A percentile compares a stretch with the other conserved stretches of the same genome.
These are phyloP conservation scores for Xylaria castorea DNA, from an alignment of 495 filamentous ascomycete species.

Conservation along the genomic window DNA sequence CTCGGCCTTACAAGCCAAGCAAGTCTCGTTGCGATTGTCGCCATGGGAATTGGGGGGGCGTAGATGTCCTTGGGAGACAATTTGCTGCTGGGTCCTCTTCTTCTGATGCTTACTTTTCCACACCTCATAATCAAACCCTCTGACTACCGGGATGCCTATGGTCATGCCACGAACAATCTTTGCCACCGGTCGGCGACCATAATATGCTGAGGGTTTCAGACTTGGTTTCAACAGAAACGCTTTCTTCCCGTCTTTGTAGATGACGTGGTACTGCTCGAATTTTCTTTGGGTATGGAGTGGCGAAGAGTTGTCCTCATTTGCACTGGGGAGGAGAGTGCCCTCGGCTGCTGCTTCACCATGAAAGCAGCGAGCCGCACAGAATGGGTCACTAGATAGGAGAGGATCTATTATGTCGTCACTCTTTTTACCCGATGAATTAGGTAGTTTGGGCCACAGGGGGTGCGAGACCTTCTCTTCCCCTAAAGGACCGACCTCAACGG, in stretches of 20 bases:
- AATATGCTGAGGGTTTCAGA: slow-evolving; percentile 79
- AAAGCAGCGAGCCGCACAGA: slow-evolving; percentile 61
- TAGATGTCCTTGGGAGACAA: slow-evolving; percentile 58
- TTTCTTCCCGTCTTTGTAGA: slow-evolving; percentile 76
- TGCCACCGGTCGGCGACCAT: slow-evolving; percentile 75
- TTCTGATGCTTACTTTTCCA: slow-evolving; percentile 78
- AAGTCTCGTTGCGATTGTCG: slow-evolving; percentile 50
- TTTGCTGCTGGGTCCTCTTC: slow-evolving; percentile 39
- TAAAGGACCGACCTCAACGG: slow-evolving; percentile 85
- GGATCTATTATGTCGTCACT: slow-evolving; percentile 50
- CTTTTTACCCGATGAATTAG: slow-evolving; percentile 43
- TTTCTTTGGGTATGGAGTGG: slow-evolving; percentile 45
- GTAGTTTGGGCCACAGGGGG: slow-evolving; percentile 73
- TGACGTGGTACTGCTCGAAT: slow-evolving; percentile 75
- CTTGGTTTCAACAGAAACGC: slow-evolving; percentile 84
- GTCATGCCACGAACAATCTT: slow-evolving; percentile 83
- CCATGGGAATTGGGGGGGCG: slow-evolving; percentile 56
- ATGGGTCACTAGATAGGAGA: slow-evolving; percentile 59
- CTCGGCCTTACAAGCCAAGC: slow-evolving; percentile 62
- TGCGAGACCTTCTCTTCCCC: slow-evolving; percentile 91
- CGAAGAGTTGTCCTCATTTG: slow-evolving; percentile 45
- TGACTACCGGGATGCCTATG: slow-evolving; percentile 84
- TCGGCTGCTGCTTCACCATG: slow-evolving; percentile 61
- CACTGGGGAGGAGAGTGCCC: slow-evolving; percentile 52
- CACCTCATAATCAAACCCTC: slow-evolving; percentile 78